Conservation (phyloP, 1,284 basidiomycete genomes). For the Microbotryomycetes sp. region DNA sequence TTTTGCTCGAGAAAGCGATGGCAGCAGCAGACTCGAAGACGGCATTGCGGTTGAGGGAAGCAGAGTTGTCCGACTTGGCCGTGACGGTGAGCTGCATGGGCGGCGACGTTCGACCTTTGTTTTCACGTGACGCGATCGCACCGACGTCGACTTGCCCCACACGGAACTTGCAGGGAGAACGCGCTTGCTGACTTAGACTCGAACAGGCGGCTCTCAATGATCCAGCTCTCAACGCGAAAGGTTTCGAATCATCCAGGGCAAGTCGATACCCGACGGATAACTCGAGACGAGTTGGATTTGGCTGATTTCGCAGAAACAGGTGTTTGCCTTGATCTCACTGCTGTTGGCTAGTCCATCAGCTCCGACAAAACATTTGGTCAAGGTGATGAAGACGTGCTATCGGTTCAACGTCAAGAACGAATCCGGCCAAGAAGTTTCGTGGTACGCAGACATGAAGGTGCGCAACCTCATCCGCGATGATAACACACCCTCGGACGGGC, state of each 20-base stretch:
- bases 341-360: slow-evolving; percentile 4
- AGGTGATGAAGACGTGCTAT: slow-evolving; percentile 16
- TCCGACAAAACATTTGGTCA: slow-evolving; percentile 12
- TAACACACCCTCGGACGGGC: neutral
- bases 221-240: slow-evolving; percentile 9
- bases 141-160: neutral
- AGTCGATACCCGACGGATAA: neutral
- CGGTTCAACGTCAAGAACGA: slow-evolving; percentile 9
- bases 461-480: neutral
- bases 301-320: neutral
- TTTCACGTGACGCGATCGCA: no score
- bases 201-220: slow-evolving; percentile 17
- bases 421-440: slow-evolving; percentile 1
- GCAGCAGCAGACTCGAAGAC: neutral
- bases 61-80: neutral
- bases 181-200: no score
- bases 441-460: slow-evolving; percentile 25
- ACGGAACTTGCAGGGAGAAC: no score
- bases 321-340: slow-evolving; percentile 19
- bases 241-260: slow-evolving; percentile 14
- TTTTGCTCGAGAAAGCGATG: no score
- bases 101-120: no score
- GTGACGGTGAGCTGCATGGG: neutral
- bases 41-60: neutral
- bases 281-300: neutral